Evolutionary conservation across 768 basidiomycete species (phyloP), one percentile per base, ranked within the genome.

Genomic region (Clitopilus hobsonii): DNA sequence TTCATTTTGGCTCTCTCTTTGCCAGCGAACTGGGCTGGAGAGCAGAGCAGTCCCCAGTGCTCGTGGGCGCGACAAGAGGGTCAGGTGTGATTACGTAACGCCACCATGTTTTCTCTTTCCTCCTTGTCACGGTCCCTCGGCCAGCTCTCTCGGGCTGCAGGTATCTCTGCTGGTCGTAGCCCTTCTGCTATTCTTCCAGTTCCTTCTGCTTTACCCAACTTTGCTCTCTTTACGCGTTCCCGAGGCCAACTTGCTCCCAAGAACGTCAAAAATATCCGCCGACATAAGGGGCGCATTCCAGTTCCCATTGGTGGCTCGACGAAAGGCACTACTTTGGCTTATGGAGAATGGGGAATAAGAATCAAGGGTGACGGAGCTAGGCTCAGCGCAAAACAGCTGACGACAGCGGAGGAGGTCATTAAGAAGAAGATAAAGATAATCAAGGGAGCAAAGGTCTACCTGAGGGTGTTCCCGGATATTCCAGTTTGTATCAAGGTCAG

Each of bases 401-500:
- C 83, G 52, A 86, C 89, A 0, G 91, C 88, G 0, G 87, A 94
- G 71, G 91, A 92, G 54, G 88, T 93, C 45, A 84, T 98, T 55
- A 87, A 89, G 76, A 80, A 90, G 63, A 94, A 93, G 67, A 78
- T 97, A 57, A 98, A 97, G 71, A 68, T 83, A 10, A 78, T 98
- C 45, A 98, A 98, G 65, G 94, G 95, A 5, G 79, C 83, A 29
- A 91, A 94, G 71, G 83, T 94, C 38, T 94, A 81, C 67, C 64
- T 96, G 69, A 79, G 95, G 51, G 88, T 98, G 38, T 98, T 98
- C 73, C 96, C 97, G 3, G 94, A 98, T 71, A 86, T 97, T 56
- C 94, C 95, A 2, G 94, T 99, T 56, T 97, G 95, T 75, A 86
- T 98, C 53, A 98, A 99, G 83, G 93, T 91, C 56, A 41, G 77